Evolutionary conservation across 169 alveolate species (phyloP).

Genomic region (Plasmodium chabaudi): DNA sequence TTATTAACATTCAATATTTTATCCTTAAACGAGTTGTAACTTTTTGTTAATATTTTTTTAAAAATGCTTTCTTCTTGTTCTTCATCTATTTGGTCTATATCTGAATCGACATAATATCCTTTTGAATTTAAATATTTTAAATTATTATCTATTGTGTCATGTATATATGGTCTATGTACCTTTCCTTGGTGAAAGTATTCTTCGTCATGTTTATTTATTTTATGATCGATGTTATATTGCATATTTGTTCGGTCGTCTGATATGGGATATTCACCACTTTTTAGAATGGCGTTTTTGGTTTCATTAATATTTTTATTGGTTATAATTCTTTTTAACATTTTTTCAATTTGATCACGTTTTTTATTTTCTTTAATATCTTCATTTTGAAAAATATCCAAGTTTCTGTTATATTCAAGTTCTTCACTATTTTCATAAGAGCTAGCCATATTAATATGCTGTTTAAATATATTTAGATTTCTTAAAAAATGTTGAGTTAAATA

Average conservation of each 20-base stretch:
- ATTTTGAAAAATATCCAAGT: neutral
- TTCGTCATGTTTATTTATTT: neutral
- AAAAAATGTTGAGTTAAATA: slow-evolving; percentile 62
- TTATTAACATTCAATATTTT: slow-evolving; percentile 19
- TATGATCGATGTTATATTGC: neutral
- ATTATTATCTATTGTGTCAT: neutral
- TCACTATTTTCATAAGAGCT: neutral
- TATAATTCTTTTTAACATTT: slow-evolving; percentile 10
- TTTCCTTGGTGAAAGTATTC: neutral
- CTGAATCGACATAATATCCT: too few species aligned
- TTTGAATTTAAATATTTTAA: too few species aligned
- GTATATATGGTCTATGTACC: neutral
- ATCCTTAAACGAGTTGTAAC: slow-evolving; percentile 54
- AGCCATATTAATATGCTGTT: neutral
- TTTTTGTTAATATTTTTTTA: slow-evolving; percentile 55
- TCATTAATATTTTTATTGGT: neutral
- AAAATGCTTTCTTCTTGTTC: slow-evolving; percentile 21
- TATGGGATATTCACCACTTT: neutral
- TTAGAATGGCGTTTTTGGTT: neutral
- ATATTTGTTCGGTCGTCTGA: neutral
- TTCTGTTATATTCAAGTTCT: too few species aligned
- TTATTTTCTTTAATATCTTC: neutral
- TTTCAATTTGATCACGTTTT: neutral
- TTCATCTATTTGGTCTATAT: too few species aligned
- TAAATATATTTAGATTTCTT: slow-evolving; percentile 41